Evolutionary conservation across 1,139 yeast genomes (phyloP), one percentile per base, ranked within the genome.

Genomic region (Sugiyamaella pinicola): DNA sequence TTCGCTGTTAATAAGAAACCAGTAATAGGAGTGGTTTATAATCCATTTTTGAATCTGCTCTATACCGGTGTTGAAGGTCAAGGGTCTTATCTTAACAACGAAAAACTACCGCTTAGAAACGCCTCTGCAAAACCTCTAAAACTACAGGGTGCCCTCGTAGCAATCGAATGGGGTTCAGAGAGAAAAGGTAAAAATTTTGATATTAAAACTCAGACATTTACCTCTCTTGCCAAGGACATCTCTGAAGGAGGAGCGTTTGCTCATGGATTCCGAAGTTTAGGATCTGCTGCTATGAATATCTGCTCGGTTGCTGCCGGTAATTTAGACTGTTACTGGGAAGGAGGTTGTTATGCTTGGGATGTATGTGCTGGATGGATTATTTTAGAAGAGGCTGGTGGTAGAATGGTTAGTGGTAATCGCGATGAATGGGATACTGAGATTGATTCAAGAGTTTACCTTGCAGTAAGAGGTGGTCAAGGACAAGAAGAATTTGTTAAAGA

Each of bases 321-420:
- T 51, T 56, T 80, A 35, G 85, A 81, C 61, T 71, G 80, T 31
- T 81, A 81, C 67, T 82, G 85, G 83, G 84, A 81, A 66, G 84
- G 84, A 50, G 84, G 85, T 18, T 80, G 83, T 65, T 80, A 77
- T 58, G 76, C 81, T 6, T 81, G 85, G 85, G 85, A 82, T 61
- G 84, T 81, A 3, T 80, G 84, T 63, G 85, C 85, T 5, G 84
- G 84, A 34, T 81, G 84, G 84, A 74, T 82, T 55, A 78, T 82
- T 53, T 63, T 81, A 9, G 70, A 72, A 37, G 85, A 82, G 62
- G 79, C 85, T 1, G 85, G 85, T 10, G 85, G 85, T 13, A 61
- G 66, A 22, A 65, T 80, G 43, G 83, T 79, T 3, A 75, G 81
- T 51, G 85, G 83, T 7, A 78, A 78, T 59, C 70, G 73, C 18